Conservation (phyloP, 2,329 filamentous ascomycete genomes). For the Didymella pomorum region DNA sequence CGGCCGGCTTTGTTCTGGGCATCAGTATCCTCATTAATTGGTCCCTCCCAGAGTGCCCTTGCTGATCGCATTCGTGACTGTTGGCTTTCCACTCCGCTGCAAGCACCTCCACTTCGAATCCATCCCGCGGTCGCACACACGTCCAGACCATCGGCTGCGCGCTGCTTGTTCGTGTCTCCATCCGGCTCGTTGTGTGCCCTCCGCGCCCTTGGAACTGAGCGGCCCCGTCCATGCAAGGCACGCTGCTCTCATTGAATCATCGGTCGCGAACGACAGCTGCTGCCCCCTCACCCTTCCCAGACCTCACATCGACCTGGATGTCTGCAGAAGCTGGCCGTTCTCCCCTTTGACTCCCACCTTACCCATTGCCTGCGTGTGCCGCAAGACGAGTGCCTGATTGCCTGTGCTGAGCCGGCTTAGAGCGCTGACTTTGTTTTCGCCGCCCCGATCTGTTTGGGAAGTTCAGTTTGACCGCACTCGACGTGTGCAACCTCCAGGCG, state of each 20-base stretch:
- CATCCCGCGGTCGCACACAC: slow-evolving; percentile 41
- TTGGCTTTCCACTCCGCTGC: slow-evolving; percentile 30
- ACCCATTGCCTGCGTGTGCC: slow-evolving; percentile 8
- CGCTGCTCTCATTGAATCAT: slow-evolving; percentile 40
- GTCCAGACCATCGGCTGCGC: slow-evolving; percentile 39
- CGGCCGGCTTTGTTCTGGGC: slow-evolving; percentile 38
- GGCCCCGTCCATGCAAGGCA: slow-evolving; percentile 49
- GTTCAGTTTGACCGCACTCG: slow-evolving; percentile 27
- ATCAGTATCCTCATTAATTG: slow-evolving; percentile 40
- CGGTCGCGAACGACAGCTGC: slow-evolving; percentile 33
- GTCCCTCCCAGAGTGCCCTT: slow-evolving; percentile 29
- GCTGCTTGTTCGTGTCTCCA: slow-evolving; percentile 34
- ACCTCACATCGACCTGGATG: slow-evolving; percentile 23
- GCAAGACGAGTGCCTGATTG: slow-evolving; percentile 3
- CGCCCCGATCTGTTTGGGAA: slow-evolving; percentile 26
- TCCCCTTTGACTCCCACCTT: slow-evolving; percentile 11
- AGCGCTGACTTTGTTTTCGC: slow-evolving; percentile 29
- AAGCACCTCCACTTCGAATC: slow-evolving; percentile 32
- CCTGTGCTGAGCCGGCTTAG: slow-evolving; percentile 7
- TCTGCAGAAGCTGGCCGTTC: slow-evolving; percentile 16
- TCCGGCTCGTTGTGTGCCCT: slow-evolving; percentile 30
- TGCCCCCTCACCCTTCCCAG: slow-evolving; percentile 29
- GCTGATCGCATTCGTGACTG: slow-evolving; percentile 24
- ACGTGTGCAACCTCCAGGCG: slow-evolving; percentile 38
- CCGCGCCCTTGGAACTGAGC: slow-evolving; percentile 35